Evolutionary conservation across 805 yeast genomes (phyloP).

Genomic region (Komagataella pastoris): DNA sequence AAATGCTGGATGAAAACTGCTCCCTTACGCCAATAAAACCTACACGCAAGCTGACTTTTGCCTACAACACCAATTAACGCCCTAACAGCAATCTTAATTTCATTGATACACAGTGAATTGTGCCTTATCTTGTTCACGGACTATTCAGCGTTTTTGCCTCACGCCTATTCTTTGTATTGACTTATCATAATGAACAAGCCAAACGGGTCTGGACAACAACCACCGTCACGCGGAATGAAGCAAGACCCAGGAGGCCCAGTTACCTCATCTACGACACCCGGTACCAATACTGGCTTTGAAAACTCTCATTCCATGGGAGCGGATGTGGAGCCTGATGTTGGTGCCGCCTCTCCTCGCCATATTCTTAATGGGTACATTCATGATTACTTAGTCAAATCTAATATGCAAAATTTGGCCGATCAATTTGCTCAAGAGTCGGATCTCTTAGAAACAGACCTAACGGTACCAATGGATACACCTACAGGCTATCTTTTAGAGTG

Average conservation of each 20-base stretch:
- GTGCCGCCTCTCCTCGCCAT: conserved; percentile 39
- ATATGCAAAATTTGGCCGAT: conserved; percentile 58
- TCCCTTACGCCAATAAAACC: neutral
- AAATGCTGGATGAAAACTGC: neutral
- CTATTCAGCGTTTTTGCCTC: neutral
- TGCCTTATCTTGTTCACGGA: neutral
- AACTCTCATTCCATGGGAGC: neutral
- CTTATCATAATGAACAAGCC: neutral
- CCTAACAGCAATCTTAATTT: neutral
- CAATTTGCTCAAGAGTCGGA: conserved; percentile 70
- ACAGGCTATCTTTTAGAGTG: conserved; percentile 83
- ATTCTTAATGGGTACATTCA: conserved; percentile 73
- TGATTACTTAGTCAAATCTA: conserved; percentile 69
- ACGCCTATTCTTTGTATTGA: neutral
- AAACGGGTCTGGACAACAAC: neutral
- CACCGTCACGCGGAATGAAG: neutral
- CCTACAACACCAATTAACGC: neutral
- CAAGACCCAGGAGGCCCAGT: neutral
- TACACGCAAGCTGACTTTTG: neutral
- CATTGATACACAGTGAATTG: neutral
- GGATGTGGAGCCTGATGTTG: conserved; percentile 22
- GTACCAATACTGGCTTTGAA: neutral
- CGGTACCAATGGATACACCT: conserved; percentile 63
- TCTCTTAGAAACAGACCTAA: conserved; percentile 13
- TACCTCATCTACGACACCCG: neutral